Percentiles rank a stretch among this genome's conserved stretches.
These are phyloP conservation scores for Nidula niveotomentosa DNA, from an alignment of 1,284 basidiomycete species.

Conservation along the genomic window DNA sequence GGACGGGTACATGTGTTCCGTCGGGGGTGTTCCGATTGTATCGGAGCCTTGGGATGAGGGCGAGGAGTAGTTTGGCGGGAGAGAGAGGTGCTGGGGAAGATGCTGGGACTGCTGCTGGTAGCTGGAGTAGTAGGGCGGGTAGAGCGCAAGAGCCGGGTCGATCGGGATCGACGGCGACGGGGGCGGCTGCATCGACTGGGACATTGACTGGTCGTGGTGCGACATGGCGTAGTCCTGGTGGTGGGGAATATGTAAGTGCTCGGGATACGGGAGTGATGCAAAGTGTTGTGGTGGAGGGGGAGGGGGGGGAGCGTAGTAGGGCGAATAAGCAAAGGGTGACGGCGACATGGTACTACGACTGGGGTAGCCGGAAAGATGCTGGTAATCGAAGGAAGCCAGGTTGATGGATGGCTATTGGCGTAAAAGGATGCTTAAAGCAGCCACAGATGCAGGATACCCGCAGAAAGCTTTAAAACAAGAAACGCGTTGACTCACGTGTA, in stretches of 20 bases:
- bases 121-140: slow-evolving; percentile 51
- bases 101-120: slow-evolving; percentile 37
- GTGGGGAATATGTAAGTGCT: slow-evolving; percentile 26
- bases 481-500: slow-evolving; percentile 13
- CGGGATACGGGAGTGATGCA: slow-evolving; percentile 23
- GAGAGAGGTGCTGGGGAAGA: slow-evolving; percentile 44
- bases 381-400: not conserved
- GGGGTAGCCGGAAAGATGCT: not conserved
- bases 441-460: not conserved
- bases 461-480: slow-evolving; percentile 6
- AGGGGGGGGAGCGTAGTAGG: slow-evolving; percentile 28
- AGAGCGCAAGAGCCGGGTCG: slow-evolving; percentile 65
- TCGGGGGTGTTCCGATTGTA: slow-evolving; percentile 68
- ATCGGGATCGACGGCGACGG: slow-evolving; percentile 61
- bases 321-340: slow-evolving; percentile 34
- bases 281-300: slow-evolving; percentile 24
- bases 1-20: slow-evolving; percentile 53
- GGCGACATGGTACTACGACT: slow-evolving; percentile 18
- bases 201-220: slow-evolving; percentile 35
- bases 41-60: slow-evolving; percentile 79
- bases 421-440: slow-evolving; percentile 4
- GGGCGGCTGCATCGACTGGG: slow-evolving; percentile 51
- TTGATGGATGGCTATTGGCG: not conserved
- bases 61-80: slow-evolving; percentile 50
- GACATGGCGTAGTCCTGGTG: slow-evolving; percentile 29